Evolutionary conservation across 164 flowering plant genomes (phyloP), one percentile per base, ranked within the genome.

Genomic region (Cinnamomum chago): DNA sequence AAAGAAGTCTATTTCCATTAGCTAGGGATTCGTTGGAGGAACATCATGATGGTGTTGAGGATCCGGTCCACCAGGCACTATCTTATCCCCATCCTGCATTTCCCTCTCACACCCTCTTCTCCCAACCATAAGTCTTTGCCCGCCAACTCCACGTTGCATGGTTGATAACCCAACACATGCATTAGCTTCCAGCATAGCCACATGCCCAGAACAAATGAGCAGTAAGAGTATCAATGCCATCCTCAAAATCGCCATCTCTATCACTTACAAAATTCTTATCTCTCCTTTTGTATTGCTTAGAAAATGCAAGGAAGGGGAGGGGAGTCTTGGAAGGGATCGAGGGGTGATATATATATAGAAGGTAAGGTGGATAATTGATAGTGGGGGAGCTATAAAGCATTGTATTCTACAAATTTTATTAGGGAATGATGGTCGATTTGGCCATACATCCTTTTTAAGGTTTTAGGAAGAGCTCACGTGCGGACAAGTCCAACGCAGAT

Each of bases 21-120:
- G 15, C 62, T 70, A 70, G 62, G 62, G 64, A 12, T 24, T 14
- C 22, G 22, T 13, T 15, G 75, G 75, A 51, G 74, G 68, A 11
- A 5, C 22, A 12, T 47, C 27, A 22, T 72, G 68, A 22, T 72
- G 68, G 68, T 72, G 75, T 18, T 62, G 67, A 2, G 58, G 28
- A 62, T 72, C 68, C 9, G 75, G 75, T 3, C 75, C 75, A 5
- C 75, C 75, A 3, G 75, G 75, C 55, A 64, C 75, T n/a, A 5
- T 20, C 33, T 68, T 62, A 11, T 71, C 30, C 7, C 3, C 12
- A 2, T 52, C 24, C 33, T n/a, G 15, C 47, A 18, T 58, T n/a
- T 4, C 25, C 22, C 22, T 17, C 15, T 23, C 65, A 28, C 65
- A 15, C 66, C 73, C 2, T 58, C 11, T 71, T 24, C 24, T 18